A percentile compares a stretch with the other conserved stretches of the same genome.
Conservation (phyloP, 2,329 filamentous ascomycete species). For the Hymenoscyphus salicellus region DNA sequence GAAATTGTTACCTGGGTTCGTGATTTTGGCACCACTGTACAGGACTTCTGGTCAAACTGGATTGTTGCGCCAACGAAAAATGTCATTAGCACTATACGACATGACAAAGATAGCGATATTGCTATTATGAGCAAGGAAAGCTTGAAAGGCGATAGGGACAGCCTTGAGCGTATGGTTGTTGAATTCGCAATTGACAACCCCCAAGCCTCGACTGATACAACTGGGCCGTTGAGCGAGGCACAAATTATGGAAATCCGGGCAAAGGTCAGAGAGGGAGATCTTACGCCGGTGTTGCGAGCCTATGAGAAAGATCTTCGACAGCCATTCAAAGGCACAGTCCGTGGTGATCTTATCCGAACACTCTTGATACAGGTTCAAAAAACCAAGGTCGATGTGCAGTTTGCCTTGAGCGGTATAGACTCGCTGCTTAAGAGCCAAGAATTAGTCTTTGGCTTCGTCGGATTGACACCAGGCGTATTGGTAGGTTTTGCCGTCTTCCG, state of each 20-base stretch:
- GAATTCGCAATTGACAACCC: slow-evolving; percentile 89
- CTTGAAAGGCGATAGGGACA: slow-evolving; percentile 83
- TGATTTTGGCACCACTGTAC: slow-evolving; percentile 72
- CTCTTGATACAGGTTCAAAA: slow-evolving; percentile 97
- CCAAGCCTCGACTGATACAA: slow-evolving; percentile 50
- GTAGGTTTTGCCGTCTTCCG: slow-evolving; percentile 72
- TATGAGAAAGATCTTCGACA: slow-evolving; percentile 85
- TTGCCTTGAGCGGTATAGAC: slow-evolving; percentile 94
- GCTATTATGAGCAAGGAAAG: slow-evolving; percentile 95
- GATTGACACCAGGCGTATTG: slow-evolving; percentile 87
- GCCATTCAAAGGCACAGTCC: slow-evolving; percentile 77
- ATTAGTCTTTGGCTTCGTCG: slow-evolving; percentile 95
- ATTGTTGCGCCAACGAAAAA: slow-evolving; percentile 81
- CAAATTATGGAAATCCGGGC: slow-evolving; percentile 72
- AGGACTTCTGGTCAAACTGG: slow-evolving; percentile 97
- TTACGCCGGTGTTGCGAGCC: slow-evolving; percentile 85
- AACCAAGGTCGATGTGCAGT: slow-evolving; percentile 96
- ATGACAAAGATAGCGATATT: slow-evolving; percentile 88
- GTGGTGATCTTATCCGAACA: slow-evolving; percentile 83
- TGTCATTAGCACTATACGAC: slow-evolving; percentile 85
- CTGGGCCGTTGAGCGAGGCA: slow-evolving; percentile 56
- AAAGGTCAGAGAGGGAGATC: slow-evolving; percentile 85
- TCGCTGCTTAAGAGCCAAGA: slow-evolving; percentile 93
- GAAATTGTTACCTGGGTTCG: slow-evolving; percentile 78
- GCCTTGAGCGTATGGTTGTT: slow-evolving; percentile 94